Evolutionary conservation across 2,329 filamentous ascomycete genomes (phyloP).

Genomic region (Trichophyton simii): DNA sequence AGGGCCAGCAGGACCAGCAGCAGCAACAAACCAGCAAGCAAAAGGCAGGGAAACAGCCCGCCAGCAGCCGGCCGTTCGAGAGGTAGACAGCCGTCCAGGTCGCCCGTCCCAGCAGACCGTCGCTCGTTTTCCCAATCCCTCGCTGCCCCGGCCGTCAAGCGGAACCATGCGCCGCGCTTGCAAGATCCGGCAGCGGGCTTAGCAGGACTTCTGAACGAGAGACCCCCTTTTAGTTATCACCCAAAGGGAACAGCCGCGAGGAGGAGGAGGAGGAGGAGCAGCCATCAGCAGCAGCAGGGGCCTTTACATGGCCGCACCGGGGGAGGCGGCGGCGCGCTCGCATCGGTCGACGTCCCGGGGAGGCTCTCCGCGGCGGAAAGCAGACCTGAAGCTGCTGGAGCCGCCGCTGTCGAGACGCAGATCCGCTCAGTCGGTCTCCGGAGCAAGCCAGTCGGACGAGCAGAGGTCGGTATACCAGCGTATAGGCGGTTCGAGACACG

Average conservation of each 20-base stretch:
- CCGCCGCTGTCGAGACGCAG: slow-evolving; percentile 10
- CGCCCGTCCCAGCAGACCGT: not conserved
- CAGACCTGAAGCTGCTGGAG: slow-evolving; percentile 11
- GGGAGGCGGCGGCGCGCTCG: slow-evolving; percentile 7
- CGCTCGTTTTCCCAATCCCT: not conserved
- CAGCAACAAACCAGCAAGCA: too few relatives aligned
- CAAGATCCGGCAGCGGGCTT: not conserved
- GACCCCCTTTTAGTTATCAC: not conserved
- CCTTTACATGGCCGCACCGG: slow-evolving; percentile 8
- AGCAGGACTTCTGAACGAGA: not conserved
- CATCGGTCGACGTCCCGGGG: slow-evolving; percentile 8
- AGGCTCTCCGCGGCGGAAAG: slow-evolving; percentile 6
- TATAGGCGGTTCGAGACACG: not conserved
- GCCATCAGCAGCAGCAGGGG: too few relatives aligned
- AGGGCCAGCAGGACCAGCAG: too few relatives aligned
- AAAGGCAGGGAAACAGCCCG: not conserved
- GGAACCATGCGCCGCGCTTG: not conserved
- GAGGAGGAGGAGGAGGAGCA: too few relatives aligned
- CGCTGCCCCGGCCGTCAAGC: not conserved
- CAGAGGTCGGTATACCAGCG: slow-evolving; percentile 2
- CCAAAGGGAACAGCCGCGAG: not conserved
- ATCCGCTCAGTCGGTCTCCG: slow-evolving; percentile 12
- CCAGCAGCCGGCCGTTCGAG: not conserved
- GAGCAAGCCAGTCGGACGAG: slow-evolving; percentile 11
- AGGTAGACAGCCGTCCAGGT: too few relatives aligned